Percentiles rank a stretch among this genome's conserved stretches.
phyloP scores from a whole-genome alignment of 2,329 filamentous ascomycete species.

The Dactylellina drechsleri region DNA sequence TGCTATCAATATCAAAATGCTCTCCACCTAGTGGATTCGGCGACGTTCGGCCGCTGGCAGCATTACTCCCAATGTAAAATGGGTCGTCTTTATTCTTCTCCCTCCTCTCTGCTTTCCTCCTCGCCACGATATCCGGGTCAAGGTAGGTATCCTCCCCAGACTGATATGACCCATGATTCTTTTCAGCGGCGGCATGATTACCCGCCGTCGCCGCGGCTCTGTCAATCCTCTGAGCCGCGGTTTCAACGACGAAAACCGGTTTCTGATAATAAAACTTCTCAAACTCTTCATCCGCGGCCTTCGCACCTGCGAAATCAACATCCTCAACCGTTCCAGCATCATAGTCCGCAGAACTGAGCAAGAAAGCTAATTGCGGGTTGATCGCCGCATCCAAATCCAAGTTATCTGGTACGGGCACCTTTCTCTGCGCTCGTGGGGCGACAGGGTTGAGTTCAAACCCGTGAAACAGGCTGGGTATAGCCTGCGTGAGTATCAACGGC shows the following conservation, averaged over 20 bases:
- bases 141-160: slow-evolving; percentile 74
- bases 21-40: slow-evolving; percentile 63
- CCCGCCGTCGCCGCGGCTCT: slow-evolving; percentile 55
- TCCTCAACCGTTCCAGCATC: slow-evolving; percentile 62
- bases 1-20: slow-evolving; percentile 88
- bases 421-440: slow-evolving; percentile 80
- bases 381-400: slow-evolving; percentile 85
- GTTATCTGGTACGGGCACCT: slow-evolving; percentile 80
- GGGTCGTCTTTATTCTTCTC: slow-evolving; percentile 92
- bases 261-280: slow-evolving; percentile 72
- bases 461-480: slow-evolving; percentile 85
- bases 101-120: slow-evolving; percentile 77
- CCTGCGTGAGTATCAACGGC: slow-evolving; percentile 86
- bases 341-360: slow-evolving; percentile 70
- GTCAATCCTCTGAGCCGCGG: slow-evolving; percentile 56
- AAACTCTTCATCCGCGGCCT: slow-evolving; percentile 72
- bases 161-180: slow-evolving; percentile 66
- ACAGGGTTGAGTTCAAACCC: slow-evolving; percentile 94
- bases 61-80: slow-evolving; percentile 77
- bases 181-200: background rate
- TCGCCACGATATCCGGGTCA: slow-evolving; percentile 77
- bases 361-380: slow-evolving; percentile 74
- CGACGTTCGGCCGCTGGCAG: slow-evolving; percentile 55
- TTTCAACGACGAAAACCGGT: slow-evolving; percentile 37
- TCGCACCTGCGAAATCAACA: slow-evolving; percentile 60